Percentiles rank a stretch among this genome's conserved stretches.
phyloP scores from a whole-genome alignment of 163 green algal species.

The Chlorella variabilis region DNA sequence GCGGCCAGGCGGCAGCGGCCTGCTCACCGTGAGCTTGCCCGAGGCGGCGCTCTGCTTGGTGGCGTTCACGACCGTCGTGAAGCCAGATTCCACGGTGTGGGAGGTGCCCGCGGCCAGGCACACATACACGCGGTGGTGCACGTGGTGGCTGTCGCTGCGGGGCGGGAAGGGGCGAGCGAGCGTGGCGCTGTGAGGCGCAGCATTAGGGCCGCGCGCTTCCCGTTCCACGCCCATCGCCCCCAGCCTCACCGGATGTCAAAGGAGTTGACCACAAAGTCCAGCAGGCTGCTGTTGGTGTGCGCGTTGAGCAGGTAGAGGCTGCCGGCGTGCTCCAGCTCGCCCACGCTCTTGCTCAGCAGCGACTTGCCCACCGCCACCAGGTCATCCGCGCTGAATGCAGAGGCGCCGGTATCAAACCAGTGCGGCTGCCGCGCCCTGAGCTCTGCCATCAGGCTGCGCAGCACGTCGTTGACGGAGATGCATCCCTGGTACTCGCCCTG shows the following conservation, averaged over 20 bases:
- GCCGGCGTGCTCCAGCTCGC: constrained; percentile 45
- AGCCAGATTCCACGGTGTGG: constrained; percentile 26
- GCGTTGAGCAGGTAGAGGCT: constrained; percentile 47
- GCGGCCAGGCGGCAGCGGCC: too few relatives aligned
- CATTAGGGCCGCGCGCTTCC: background rate
- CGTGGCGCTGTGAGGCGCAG: constrained; percentile 26
- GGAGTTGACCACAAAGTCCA: constrained; percentile 49
- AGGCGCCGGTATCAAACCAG: constrained; percentile 14
- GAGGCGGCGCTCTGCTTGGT: background rate
- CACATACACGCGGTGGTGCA: constrained; percentile 71
- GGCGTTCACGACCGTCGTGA: constrained; percentile 46
- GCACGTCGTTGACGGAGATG: constrained; percentile 5
- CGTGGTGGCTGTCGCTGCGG: constrained; percentile 11
- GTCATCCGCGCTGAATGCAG: constrained; percentile 36
- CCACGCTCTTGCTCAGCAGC: constrained; percentile 46
- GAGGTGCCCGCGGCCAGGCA: constrained; percentile 51
- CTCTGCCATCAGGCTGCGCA: constrained; percentile 2
- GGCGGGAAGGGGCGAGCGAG: background rate
- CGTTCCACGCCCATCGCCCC: constrained; percentile 4
- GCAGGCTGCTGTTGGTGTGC: constrained; percentile 39
- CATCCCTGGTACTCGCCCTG: constrained; percentile 17
- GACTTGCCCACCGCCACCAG: constrained; percentile 41
- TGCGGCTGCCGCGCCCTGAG: constrained; percentile 1
- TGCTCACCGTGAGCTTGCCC: constrained; percentile 29
- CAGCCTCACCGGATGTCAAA: constrained; percentile 45